Conservation (phyloP, 495 filamentous ascomycete genomes). For the Aspergillus mulundensis region DNA sequence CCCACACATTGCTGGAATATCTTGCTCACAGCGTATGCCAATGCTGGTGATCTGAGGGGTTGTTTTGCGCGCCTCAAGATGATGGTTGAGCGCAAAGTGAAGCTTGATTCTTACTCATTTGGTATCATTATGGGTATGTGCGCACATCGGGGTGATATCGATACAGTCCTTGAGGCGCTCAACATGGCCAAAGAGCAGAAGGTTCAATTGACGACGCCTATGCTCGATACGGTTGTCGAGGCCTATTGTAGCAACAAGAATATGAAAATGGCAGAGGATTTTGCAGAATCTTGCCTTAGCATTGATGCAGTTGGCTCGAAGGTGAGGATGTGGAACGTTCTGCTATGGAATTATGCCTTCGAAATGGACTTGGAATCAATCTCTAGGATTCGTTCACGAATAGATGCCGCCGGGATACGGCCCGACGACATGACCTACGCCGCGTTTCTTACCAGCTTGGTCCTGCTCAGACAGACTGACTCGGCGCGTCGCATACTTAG, state of each 20-base stretch:
- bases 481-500: slow-evolving; percentile 63
- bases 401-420: slow-evolving; percentile 54
- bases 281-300: slow-evolving; percentile 46
- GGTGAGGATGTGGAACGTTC: slow-evolving; percentile 72
- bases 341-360: slow-evolving; percentile 65
- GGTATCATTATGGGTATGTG: slow-evolving; percentile 68
- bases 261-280: slow-evolving; percentile 54
- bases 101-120: slow-evolving; percentile 60
- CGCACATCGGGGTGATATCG: slow-evolving; percentile 69
- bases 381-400: slow-evolving; percentile 56
- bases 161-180: slow-evolving; percentile 60
- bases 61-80: slow-evolving; percentile 56
- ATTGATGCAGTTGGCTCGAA: slow-evolving; percentile 41
- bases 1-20: slow-evolving; percentile 67
- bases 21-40: slow-evolving; percentile 65
- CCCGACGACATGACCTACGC: slow-evolving; percentile 69
- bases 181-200: slow-evolving; percentile 43
- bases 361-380: slow-evolving; percentile 58
- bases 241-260: slow-evolving; percentile 64
- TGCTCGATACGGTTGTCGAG: slow-evolving; percentile 62
- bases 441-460: slow-evolving; percentile 67
- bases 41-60: slow-evolving; percentile 60
- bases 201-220: slow-evolving; percentile 41
- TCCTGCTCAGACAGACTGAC: slow-evolving; percentile 54
- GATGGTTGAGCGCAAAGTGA: slow-evolving; percentile 41